These are phyloP conservation scores for Wickerhamiella sorbophila DNA, from an alignment of 805 yeast genomes.

Conservation along the genomic window DNA sequence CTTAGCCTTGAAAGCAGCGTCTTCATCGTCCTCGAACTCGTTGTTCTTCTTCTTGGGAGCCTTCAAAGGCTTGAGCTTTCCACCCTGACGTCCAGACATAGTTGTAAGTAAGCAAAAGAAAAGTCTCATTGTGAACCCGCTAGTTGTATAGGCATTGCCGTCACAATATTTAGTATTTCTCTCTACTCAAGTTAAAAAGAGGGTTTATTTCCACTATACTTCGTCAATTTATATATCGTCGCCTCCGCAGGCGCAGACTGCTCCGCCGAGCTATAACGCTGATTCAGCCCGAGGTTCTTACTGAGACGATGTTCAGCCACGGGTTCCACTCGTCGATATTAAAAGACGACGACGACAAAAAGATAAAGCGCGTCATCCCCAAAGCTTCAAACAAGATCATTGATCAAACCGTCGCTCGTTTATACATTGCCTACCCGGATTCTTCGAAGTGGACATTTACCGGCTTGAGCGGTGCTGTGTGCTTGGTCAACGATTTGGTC, in stretches of 20 bases:
- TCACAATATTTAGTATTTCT: too few species aligned
- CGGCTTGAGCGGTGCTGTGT: constrained; percentile 78
- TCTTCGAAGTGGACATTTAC: constrained; percentile 73
- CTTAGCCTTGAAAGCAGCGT: constrained; percentile 78
- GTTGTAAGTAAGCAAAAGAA: constrained; percentile 4
- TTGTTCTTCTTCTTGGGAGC: constrained; percentile 72
- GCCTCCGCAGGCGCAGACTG: too few species aligned
- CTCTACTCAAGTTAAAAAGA: too few species aligned
- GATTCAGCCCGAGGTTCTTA: not conserved
- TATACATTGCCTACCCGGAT: constrained; percentile 83
- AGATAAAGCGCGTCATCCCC: constrained; percentile 78
- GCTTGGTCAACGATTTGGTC: constrained; percentile 78
- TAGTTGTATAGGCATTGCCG: too few species aligned
- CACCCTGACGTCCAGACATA: constrained; percentile 97
- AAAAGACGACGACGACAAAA: constrained; percentile 58
- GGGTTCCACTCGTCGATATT: constrained; percentile 16
- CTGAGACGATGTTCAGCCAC: constrained; percentile 1
- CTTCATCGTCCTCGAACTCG: constrained; percentile 66
- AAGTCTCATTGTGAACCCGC: too few species aligned
- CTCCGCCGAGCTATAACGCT: not conserved
- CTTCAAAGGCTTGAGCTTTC: constrained; percentile 81
- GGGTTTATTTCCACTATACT: too few species aligned
- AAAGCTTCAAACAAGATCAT: constrained; percentile 74
- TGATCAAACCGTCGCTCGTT: constrained; percentile 79
- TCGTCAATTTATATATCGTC: too few species aligned